Evolutionary conservation across 1,284 basidiomycete genomes (phyloP).

Genomic region (Bjerkandera adusta): DNA sequence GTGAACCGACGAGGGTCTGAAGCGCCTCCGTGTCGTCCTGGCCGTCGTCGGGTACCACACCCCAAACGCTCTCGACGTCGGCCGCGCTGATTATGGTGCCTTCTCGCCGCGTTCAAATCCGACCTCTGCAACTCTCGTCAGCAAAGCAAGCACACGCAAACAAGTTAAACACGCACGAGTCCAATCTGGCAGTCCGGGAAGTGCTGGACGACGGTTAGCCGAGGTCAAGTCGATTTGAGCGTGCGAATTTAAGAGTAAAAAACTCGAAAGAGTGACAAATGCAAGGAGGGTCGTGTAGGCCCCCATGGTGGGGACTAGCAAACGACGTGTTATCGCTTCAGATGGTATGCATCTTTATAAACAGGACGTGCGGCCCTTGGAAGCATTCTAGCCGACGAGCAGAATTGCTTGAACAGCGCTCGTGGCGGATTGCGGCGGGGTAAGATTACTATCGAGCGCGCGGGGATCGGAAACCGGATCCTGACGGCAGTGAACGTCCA

Average conservation of each 20-base stretch:
- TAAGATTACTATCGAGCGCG: no score
- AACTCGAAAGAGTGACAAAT: not conserved
- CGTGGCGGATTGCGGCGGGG: no score
- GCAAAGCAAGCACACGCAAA: not conserved
- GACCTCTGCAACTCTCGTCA: not conserved
- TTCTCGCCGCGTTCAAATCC: constrained; percentile 1
- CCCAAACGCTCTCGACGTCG: not conserved
- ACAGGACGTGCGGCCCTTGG: no score
- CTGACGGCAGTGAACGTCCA: no score
- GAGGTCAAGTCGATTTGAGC: not conserved
- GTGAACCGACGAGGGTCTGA: not conserved
- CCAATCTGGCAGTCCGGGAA: constrained; percentile 2
- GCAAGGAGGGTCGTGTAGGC: not conserved
- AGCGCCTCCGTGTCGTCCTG: not conserved
- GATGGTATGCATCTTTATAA: no score
- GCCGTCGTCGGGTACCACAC: not conserved
- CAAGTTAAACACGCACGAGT: not conserved
- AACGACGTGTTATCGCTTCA: no score
- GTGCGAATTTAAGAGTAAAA: not conserved
- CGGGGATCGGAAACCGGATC: no score
- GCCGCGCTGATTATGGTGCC: not conserved
- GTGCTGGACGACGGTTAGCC: not conserved
- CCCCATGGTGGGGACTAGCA: no score
- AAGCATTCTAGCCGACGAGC: no score
- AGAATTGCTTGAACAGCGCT: no score